Conservation (phyloP, 108 stramenopile species). For the Pseudonitzschia multistriata region DNA sequence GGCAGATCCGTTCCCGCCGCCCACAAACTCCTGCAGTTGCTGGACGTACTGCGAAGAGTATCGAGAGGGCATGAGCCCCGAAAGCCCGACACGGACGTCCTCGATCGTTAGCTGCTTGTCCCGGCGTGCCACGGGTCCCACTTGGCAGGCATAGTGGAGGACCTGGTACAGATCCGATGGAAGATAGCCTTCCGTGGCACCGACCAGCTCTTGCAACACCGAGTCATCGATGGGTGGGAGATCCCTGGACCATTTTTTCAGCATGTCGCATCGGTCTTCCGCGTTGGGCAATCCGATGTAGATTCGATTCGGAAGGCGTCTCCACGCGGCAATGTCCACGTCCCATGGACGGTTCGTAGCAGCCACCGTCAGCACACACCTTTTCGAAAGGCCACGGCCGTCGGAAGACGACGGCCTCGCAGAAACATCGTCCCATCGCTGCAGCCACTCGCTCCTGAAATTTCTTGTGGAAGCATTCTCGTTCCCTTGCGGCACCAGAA, state of each 20-base stretch:
- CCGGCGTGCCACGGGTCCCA: conserved; percentile 54
- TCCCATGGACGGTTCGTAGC: conserved; percentile 96
- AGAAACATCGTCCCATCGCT: conserved; percentile 88
- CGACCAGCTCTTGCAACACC: conserved; percentile 39
- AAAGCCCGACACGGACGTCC: conserved; percentile 54
- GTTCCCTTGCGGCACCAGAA: conserved; percentile 42
- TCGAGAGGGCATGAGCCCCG: conserved; percentile 46
- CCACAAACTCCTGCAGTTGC: conserved; percentile 31
- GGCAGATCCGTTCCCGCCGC: not conserved
- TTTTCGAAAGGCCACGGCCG: not conserved
- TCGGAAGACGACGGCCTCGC: not conserved
- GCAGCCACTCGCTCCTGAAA: conserved; percentile 96
- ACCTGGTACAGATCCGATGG: conserved; percentile 72
- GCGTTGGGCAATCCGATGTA: conserved; percentile 85
- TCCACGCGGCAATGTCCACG: conserved; percentile 87
- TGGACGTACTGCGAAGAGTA: conserved; percentile 37
- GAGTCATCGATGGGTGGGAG: conserved; percentile 33
- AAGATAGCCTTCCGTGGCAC: conserved; percentile 57
- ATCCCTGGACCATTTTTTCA: conserved; percentile 43
- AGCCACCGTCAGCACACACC: conserved; percentile 66
- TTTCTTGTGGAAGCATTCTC: conserved; percentile 88
- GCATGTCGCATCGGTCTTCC: conserved; percentile 60
- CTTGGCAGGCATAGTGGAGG: conserved; percentile 57
- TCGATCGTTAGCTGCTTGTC: conserved; percentile 37
- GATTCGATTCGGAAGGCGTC: conserved; percentile 80